Conservation (phyloP, 2,329 filamentous ascomycete species). For the Diatrype stigma region DNA sequence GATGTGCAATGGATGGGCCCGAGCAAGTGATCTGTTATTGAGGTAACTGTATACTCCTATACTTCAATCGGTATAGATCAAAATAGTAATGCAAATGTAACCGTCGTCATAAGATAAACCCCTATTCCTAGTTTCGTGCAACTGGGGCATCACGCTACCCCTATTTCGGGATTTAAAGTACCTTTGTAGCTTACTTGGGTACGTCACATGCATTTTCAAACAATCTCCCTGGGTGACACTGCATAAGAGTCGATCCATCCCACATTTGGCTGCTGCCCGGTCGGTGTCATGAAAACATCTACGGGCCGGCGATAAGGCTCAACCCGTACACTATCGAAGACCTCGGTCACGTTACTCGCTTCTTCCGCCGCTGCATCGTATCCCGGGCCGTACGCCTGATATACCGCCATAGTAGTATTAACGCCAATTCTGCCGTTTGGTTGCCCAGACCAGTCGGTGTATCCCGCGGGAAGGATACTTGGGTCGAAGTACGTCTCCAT, state of each 20-base stretch:
- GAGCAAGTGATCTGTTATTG: no score
- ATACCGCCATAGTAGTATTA: constrained; percentile 18
- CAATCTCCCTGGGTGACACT: no score
- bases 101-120: no score
- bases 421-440: constrained; percentile 9
- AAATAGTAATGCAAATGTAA: no score
- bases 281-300: constrained; percentile 17
- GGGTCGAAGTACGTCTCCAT: constrained; percentile 51
- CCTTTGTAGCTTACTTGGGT: no score
- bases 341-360: constrained; percentile 13
- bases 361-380: constrained; percentile 15
- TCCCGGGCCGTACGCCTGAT: constrained; percentile 14
- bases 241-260: constrained; percentile 14
- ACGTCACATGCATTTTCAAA: no score
- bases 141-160: no score
- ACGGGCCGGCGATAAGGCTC: constrained; percentile 13
- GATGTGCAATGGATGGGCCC: no score
- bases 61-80: no score
- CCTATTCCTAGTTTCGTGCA: no score
- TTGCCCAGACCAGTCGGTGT: constrained; percentile 45
- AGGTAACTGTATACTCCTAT: no score
- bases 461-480: constrained; percentile 49
- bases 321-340: constrained; percentile 9
- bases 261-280: constrained; percentile 13
- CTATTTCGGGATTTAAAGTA: no score